These are phyloP conservation scores for Blepharisma undulans DNA, from an alignment of 169 alveolate genomes.

Conservation along the genomic window DNA sequence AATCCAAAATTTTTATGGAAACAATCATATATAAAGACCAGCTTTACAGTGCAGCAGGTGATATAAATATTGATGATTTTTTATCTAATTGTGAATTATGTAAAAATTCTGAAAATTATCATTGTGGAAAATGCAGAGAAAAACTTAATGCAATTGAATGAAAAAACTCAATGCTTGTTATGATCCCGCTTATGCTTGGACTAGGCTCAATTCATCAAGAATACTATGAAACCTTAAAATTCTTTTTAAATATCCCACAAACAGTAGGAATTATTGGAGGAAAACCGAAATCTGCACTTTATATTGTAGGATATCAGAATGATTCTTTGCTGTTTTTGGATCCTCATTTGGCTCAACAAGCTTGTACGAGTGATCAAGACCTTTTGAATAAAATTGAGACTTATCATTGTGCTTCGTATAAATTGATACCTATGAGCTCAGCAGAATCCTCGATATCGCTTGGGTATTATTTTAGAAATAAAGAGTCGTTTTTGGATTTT, in stretches of 20 bases:
- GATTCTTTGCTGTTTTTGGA: constrained; percentile 69
- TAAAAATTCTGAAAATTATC: neutral
- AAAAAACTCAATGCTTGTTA: constrained; percentile 31
- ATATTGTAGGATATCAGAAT: constrained; percentile 72
- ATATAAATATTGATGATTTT: neutral
- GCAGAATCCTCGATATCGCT: constrained; percentile 39
- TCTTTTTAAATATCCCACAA: constrained; percentile 51
- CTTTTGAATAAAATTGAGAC: constrained; percentile 25
- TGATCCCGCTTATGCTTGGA: constrained; percentile 72
- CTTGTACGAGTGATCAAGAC: constrained; percentile 37
- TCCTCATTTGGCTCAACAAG: constrained; percentile 77
- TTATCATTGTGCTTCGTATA: neutral
- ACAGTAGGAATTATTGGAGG: constrained; percentile 83
- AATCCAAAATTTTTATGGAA: constrained; percentile 27
- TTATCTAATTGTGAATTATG: neutral
- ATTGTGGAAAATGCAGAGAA: neutral
- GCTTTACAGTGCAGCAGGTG: neutral
- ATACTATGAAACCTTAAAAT: constrained; percentile 53
- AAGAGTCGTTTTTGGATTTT: neutral
- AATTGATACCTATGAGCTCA: neutral
- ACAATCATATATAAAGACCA: constrained; percentile 18
- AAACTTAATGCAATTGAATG: neutral
- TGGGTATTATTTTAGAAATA: constrained; percentile 36
- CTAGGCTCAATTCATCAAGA: constrained; percentile 52
- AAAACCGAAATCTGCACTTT: constrained; percentile 74